Evolutionary conservation across 1,284 basidiomycete species (phyloP).

Genomic region (Tylopilus sp.): DNA sequence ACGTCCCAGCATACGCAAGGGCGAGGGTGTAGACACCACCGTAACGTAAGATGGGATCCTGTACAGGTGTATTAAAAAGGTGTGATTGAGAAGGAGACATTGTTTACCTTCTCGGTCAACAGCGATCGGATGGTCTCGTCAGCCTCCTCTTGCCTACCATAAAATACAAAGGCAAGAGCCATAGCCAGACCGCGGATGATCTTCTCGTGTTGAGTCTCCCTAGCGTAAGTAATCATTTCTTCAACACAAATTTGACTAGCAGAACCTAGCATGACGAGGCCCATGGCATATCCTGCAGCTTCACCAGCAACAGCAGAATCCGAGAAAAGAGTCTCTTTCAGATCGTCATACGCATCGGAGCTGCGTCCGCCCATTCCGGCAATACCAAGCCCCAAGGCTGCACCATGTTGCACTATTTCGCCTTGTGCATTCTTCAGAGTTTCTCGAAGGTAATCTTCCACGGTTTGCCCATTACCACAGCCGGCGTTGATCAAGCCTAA

Average conservation of each 20-base stretch:
- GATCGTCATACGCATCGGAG: constrained; percentile 85
- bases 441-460: constrained; percentile 74
- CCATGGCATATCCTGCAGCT: constrained; percentile 94
- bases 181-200: constrained; percentile 93
- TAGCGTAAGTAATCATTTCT: constrained; percentile 93
- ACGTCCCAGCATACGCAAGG: constrained; percentile 91
- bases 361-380: constrained; percentile 90
- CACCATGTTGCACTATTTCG: constrained; percentile 94
- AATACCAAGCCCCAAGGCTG: constrained; percentile 90
- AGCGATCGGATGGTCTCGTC: constrained; percentile 75
- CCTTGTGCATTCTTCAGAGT: constrained; percentile 70
- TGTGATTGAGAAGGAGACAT: constrained; percentile 1
- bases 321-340: constrained; percentile 84
- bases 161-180: constrained; percentile 87
- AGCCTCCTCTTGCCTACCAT: constrained; percentile 88
- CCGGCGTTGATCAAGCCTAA: constrained; percentile 94
- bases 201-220: constrained; percentile 97
- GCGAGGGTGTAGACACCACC: constrained; percentile 95
- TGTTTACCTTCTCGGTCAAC: constrained; percentile 78
- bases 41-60: constrained; percentile 95
- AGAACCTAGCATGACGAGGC: constrained; percentile 92
- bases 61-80: constrained; percentile 11
- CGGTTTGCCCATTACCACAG: constrained; percentile 69
- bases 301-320: constrained; percentile 95
- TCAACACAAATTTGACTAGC: constrained; percentile 75